phyloP scores from a whole-genome alignment of 805 yeast species.

The Schizosaccharomyces lindneri region DNA sequence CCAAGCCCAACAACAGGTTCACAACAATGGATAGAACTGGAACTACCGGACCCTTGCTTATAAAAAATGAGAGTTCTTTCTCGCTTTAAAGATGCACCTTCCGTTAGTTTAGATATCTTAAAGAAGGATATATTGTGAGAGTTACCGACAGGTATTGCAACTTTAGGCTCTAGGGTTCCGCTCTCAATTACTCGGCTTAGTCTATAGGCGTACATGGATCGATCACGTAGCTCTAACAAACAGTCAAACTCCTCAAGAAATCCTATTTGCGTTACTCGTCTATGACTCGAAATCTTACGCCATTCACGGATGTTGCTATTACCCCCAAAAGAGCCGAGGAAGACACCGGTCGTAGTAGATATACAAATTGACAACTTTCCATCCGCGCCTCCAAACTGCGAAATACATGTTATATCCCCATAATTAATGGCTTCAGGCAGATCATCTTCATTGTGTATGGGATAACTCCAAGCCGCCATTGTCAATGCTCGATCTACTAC shows the following conservation, averaged over 20 bases:
- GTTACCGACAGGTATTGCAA: neutral
- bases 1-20: neutral
- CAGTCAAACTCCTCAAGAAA: neutral
- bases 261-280: neutral
- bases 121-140: neutral
- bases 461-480: conserved; percentile 4
- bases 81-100: neutral
- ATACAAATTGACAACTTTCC: neutral
- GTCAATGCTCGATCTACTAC: conserved; percentile 15
- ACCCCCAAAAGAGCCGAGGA: neutral
- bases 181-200: neutral
- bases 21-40: neutral
- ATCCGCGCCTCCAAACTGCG: neutral
- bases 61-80: neutral
- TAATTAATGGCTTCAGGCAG: neutral
- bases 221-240: neutral
- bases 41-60: neutral
- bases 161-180: neutral
- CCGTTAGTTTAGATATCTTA: neutral
- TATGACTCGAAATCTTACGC: neutral
- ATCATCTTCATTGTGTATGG: neutral
- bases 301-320: neutral
- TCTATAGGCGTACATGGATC: neutral
- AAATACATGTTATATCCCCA: neutral
- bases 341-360: neutral